Base-by-base conservation (phyloP, 331 rosid species). In the Arachis monticola region DNA sequence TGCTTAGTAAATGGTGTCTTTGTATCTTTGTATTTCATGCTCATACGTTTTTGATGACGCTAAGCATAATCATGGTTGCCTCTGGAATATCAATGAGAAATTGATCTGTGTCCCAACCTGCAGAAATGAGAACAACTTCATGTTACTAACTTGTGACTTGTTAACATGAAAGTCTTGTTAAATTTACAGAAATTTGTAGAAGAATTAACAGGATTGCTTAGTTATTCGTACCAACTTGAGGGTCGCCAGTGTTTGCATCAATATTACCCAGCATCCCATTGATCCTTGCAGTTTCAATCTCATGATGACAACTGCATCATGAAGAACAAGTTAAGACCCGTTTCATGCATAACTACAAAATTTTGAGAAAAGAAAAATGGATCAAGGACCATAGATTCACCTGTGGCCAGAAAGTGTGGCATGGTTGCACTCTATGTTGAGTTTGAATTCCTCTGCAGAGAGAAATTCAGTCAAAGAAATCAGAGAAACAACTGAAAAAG, bases 31-130 rank as follows among this genome's bases (percentile, higher is more conserved):
- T 76, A 72, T 58, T 14, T 47, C 63, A 38, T 1, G 17, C 38
- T 52, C 91, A 17, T 86, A 90, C 97, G 77, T 92, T 94, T 81
- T 81, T 87, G 13, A 94, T 87, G 78, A 90, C 97, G 1, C 88
- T 86, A 60, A 81, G 84, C 97, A 94, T 92, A 79, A 94, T 81
- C 90, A 89, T 47, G 46, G 97, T 94, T 1, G 97, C 97, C 84
- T 92, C 99, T 57, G 82, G 91, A 80, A 90, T 80, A 77, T 95
- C 99, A 11, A 87, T 84, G 7, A 95, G 93, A 95, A 92, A 95
- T 80, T 92, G 92, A 87, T 94, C 99, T 3, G 97, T 92, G 85
- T 92, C 97, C 99, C 97, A 95, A 27, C 97, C 99, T 95, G 86
- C 51, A 78, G 70, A 48, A 46, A 67, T 6, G 70, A 73, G 7